phyloP scores from a whole-genome alignment of 257 asterid genomes.

The Lycium ferocissimum region DNA sequence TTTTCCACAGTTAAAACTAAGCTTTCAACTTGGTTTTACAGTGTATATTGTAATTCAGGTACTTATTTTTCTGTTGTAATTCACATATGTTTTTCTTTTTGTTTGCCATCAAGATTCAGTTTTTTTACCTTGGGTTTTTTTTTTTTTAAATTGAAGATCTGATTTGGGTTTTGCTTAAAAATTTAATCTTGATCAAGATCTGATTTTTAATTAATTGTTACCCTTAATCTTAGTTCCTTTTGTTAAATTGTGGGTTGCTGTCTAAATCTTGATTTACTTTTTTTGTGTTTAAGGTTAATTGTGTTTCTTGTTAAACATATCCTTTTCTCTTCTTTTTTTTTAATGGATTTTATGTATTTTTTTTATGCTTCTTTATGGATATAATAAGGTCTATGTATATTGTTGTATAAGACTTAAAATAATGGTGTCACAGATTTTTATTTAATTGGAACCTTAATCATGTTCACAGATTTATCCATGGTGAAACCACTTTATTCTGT shows the following conservation, averaged over 20 bases:
- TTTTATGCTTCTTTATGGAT: too few relatives aligned
- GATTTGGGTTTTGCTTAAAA: slow-evolving; percentile 5
- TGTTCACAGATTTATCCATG: too few relatives aligned
- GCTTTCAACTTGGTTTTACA: slow-evolving; percentile 7
- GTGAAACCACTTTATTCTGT: too few relatives aligned
- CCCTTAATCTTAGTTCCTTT: background rate
- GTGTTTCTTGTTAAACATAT: background rate
- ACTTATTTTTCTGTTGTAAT: background rate
- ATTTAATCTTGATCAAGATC: slow-evolving; percentile 34
- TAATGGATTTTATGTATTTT: too few relatives aligned
- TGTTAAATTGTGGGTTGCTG: slow-evolving; percentile 19
- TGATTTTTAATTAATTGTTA: slow-evolving; percentile 26
- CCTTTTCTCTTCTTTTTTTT: too few relatives aligned
- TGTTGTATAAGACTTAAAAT: too few relatives aligned
- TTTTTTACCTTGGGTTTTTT: slow-evolving; percentile 26
- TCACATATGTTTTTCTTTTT: background rate
- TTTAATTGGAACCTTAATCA: too few relatives aligned
- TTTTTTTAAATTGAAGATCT: slow-evolving; percentile 36
- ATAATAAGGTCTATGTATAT: too few relatives aligned
- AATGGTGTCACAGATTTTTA: too few relatives aligned
- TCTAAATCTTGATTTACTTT: slow-evolving; percentile 1
- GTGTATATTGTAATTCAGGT: slow-evolving; percentile 25
- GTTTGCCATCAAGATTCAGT: background rate
- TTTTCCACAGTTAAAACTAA: background rate
- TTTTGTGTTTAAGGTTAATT: background rate